Conservation (phyloP, 2,329 filamentous ascomycete species). For the Fusarium annulatum region DNA sequence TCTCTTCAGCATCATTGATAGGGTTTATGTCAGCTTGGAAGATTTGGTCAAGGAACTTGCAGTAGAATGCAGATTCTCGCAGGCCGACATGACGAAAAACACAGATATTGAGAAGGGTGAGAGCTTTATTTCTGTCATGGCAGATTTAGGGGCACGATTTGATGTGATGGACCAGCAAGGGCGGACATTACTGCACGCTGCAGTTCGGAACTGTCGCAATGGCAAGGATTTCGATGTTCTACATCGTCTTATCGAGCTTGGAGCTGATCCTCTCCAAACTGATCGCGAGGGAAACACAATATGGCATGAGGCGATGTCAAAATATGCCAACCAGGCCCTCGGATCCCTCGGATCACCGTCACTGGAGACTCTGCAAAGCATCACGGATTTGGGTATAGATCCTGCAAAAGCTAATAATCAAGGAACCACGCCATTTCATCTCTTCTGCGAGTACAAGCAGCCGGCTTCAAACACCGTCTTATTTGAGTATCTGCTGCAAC, state of each 20-base stretch:
- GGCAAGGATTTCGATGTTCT: background rate
- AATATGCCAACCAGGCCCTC: background rate
- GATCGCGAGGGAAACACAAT: background rate
- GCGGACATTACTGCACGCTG: background rate
- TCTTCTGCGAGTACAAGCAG: background rate
- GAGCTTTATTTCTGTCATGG: background rate
- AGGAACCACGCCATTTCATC: background rate
- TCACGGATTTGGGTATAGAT: background rate
- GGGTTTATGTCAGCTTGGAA: accelerated
- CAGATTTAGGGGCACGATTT: background rate
- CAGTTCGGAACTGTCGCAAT: background rate
- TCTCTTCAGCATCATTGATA: background rate
- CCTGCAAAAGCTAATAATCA: background rate
- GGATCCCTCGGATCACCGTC: background rate
- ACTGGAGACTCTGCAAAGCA: background rate
- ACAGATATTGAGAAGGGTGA: background rate
- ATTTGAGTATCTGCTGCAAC: background rate
- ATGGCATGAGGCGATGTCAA: background rate
- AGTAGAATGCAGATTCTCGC: background rate
- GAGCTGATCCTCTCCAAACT: background rate
- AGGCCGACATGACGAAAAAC: background rate
- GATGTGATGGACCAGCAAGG: background rate
- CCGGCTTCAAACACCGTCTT: background rate
- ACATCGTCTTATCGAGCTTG: background rate
- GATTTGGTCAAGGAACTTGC: background rate